Percentiles rank a stretch among this genome's conserved stretches.
phyloP scores from a whole-genome alignment of 352 stramenopile genomes.

The Globisporangium paroecandrum region DNA sequence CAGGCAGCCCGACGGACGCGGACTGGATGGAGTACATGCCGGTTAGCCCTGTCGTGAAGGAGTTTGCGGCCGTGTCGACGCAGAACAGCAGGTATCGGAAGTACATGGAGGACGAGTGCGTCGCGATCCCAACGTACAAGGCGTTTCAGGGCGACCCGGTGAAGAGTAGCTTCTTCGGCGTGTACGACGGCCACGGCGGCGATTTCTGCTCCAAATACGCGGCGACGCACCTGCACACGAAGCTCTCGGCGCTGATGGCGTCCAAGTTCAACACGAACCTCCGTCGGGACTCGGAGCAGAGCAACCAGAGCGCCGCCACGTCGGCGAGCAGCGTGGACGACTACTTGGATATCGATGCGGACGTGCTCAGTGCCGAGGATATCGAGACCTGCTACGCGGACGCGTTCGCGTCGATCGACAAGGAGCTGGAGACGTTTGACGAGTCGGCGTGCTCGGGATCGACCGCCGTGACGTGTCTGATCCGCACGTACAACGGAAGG shows the following conservation, averaged over 20 bases:
- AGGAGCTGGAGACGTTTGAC: constrained; percentile 62
- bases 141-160: constrained; percentile 56
- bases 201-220: constrained; percentile 81
- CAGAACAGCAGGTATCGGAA: constrained; percentile 80
- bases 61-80: constrained; percentile 71
- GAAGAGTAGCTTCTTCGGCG: constrained; percentile 76
- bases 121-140: constrained; percentile 64
- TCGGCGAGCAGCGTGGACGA: constrained; percentile 39
- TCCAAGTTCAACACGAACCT: constrained; percentile 37
- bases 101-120: constrained; percentile 84
- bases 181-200: constrained; percentile 81
- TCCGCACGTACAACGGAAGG: constrained; percentile 49
- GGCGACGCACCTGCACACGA: constrained; percentile 62
- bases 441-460: constrained; percentile 65
- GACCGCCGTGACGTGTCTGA: constrained; percentile 73
- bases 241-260: constrained; percentile 44
- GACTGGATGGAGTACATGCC: constrained; percentile 24
- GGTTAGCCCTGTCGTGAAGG: constrained; percentile 45
- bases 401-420: constrained; percentile 59
- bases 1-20: constrained; percentile 16
- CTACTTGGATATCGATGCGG: constrained; percentile 29
- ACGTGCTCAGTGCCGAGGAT: constrained; percentile 53
- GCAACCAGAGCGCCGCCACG: constrained; percentile 42
- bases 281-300: constrained; percentile 27
- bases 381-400: constrained; percentile 61